Evolutionary conservation across 2,329 filamentous ascomycete species (phyloP), one percentile per base, ranked within the genome.

Genomic region (Fusarium floridanum): DNA sequence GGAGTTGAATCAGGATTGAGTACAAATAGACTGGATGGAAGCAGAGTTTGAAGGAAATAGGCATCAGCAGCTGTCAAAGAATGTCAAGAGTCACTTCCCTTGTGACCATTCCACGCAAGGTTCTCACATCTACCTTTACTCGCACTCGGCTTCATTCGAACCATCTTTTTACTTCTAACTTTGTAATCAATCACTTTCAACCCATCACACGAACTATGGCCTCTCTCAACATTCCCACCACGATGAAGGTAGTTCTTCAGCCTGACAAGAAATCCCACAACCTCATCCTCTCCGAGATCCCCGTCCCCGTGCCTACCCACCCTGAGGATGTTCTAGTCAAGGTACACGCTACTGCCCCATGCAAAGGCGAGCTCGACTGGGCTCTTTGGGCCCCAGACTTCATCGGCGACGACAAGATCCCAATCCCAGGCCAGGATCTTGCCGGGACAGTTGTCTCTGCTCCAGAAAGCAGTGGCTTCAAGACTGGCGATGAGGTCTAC

Each of bases 401-500:
- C 11, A 73, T 76, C 43, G 71, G 74, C 10, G 69, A 68, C 8
- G 72, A 74, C 61, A 76, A 75, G 64, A 69, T 71, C 14, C 79
- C 78, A 34, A 77, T 82, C 2, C 80, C 81, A 1, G 79, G 84
- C 48, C 81, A 83, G 43, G 84, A 86, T 64, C 75, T 85, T 22
- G 78, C 83, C 0, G 84, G 84, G 10, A 80, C 77, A 3, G 83
- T 86, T 12, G 76, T 83, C 14, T 64, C 70, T 2, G 75, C 81
- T 1, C 78, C 82, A 0, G 53, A 69, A 0, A 48, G 53, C 41
- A 80, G 78, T 20, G 67, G 64, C 9, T 84, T 74, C n/a, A 64
- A 70, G 17, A 3, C 62, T 0, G 71, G 69, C 32, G 73, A 75
- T 4, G 61, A 63, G 7, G 69, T 75, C 32, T 75, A 74, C 7